Base-by-base conservation (phyloP, 2,329 filamentous ascomycete genomes). In the Ophiocordyceps camponoti-floridani region DNA sequence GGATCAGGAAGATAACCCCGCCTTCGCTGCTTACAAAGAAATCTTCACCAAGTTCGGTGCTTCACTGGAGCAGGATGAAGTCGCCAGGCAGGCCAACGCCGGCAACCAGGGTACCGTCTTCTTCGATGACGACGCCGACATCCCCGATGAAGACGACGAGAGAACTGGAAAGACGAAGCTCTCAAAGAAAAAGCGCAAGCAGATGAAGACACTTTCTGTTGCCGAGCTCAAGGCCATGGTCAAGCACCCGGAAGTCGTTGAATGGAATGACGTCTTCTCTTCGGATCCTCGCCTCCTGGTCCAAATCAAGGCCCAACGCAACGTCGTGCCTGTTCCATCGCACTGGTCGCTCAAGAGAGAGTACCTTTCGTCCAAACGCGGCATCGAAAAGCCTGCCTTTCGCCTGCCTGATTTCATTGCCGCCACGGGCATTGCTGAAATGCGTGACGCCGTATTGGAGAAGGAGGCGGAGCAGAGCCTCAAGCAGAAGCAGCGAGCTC, bases 341-440 rank as follows among this genome's bases (percentile, higher is more conserved):
- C 91, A 98, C 60, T 98, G 91, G 91, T 87, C 85, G 0, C 68
- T 98, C 46, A 98, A 98, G 68, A 79, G 91, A 52, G 91, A 98
- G 60, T 98, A 98, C 57, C 70, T 98, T 3, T 96, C 89, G 1
- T 95, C 88, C 41, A 98, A 98, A 64, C 77, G 91, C 48, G 91
- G 91, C 64, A 85, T 98, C 48, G 91, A 98, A 62, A 98, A 98
- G 64, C 76, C 89, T 1, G 80, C 88, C 0, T 98, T 96, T 61
- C 75, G 85, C 26, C 73, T 98, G 14, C 91, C 91, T 1, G 91
- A 89, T 55, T 98, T 96, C 61, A 98, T 98, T 51, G 83, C 89
- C 54, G 91, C 96, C 58, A 98, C 91, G 2, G 91, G 91, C 31
- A 98, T 98, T 55, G 79, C 87, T 14, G 91, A 96, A 66, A 98